These are phyloP conservation scores for Pseudocercospora fuligena DNA, from an alignment of 2,329 filamentous ascomycete species.

Conservation along the genomic window DNA sequence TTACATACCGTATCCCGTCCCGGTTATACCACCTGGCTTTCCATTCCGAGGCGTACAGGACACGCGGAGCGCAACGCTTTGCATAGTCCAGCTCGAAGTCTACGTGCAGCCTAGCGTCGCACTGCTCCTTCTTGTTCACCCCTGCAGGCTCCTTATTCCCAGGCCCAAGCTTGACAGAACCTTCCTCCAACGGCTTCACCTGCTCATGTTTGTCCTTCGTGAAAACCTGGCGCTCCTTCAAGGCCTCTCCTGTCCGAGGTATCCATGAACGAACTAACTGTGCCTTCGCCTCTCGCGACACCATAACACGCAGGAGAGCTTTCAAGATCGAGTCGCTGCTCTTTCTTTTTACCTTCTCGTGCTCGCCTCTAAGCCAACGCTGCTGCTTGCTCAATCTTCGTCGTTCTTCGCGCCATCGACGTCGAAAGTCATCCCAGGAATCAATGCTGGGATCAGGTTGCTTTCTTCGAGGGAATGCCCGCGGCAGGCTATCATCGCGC, in stretches of 20 bases:
- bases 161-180: neutral
- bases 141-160: neutral
- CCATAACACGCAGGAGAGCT: neutral
- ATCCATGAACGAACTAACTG: neutral
- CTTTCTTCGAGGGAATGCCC: neutral
- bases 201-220: neutral
- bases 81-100: neutral
- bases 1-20: neutral
- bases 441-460: neutral
- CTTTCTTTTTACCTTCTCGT: neutral
- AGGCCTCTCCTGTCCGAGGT: neutral
- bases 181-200: neutral
- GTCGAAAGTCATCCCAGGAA: neutral
- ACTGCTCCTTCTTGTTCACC: neutral
- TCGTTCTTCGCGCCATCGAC: neutral
- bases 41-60: neutral
- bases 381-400: neutral
- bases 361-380: neutral
- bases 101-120: neutral
- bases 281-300: neutral
- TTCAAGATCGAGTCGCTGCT: neutral
- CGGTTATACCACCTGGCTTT: neutral
- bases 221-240: neutral
- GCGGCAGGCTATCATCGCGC: neutral
- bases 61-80: neutral